These are phyloP conservation scores for Brassica carinata DNA, from an alignment of 345 rosid species.

Conservation along the genomic window DNA sequence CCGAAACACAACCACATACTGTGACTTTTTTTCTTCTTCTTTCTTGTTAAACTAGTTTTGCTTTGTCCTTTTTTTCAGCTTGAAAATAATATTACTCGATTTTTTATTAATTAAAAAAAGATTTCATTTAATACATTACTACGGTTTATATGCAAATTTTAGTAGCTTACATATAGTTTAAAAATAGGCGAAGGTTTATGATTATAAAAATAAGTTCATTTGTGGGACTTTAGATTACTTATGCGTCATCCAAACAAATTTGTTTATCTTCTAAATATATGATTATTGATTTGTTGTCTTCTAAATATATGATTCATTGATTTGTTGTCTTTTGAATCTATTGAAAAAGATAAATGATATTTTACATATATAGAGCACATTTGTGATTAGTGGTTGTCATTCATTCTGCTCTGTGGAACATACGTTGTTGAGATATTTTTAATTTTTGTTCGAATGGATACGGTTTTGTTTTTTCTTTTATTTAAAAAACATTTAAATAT, in stretches of 20 bases:
- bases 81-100: too few species aligned
- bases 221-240: background rate
- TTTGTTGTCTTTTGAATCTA: background rate
- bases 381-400: background rate
- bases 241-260: background rate
- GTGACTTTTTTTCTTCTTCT: background rate
- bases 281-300: background rate
- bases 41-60: background rate
- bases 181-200: background rate
- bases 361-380: background rate
- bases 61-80: background rate
- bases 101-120: too few species aligned
- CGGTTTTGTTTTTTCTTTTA: background rate
- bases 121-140: too few species aligned
- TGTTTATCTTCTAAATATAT: background rate
- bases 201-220: background rate
- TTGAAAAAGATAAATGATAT: background rate
- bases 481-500: background rate
- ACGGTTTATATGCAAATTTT: background rate
- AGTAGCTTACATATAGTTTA: background rate
- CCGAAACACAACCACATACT: constrained; percentile 7
- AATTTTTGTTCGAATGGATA: background rate
- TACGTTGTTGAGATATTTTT: background rate
- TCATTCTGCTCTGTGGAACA: background rate
- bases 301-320: background rate